phyloP scores from a whole-genome alignment of 768 basidiomycete species.

The Dictyophora rubrovolvata region DNA sequence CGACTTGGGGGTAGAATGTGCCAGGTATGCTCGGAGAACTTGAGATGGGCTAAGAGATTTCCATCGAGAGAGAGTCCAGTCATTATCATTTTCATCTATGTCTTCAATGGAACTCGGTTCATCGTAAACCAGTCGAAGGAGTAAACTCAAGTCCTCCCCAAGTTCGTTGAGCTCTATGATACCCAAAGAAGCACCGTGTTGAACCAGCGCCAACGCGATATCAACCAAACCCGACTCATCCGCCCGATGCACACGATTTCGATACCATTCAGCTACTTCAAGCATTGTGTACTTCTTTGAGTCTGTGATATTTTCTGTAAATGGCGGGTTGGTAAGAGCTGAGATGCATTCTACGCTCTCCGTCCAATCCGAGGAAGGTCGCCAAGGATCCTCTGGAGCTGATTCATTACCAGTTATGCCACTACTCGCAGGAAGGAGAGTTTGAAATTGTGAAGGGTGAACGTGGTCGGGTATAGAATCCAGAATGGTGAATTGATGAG shows the following conservation, averaged over 20 bases:
- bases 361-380: slow-evolving; percentile 47
- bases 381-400: slow-evolving; percentile 31
- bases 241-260: slow-evolving; percentile 32
- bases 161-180: slow-evolving; percentile 70
- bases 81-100: slow-evolving; percentile 27
- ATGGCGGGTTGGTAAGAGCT: slow-evolving; percentile 23
- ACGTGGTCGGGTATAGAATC: slow-evolving; percentile 66
- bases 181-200: slow-evolving; percentile 77
- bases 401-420: slow-evolving; percentile 34
- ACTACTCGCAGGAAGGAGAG: slow-evolving; percentile 57
- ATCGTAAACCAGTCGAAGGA: slow-evolving; percentile 84
- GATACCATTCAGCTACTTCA: slow-evolving; percentile 70
- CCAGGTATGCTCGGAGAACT: slow-evolving; percentile 67
- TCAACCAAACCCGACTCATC: slow-evolving; percentile 67
- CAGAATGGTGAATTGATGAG: slow-evolving; percentile 59
- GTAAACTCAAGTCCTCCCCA: slow-evolving; percentile 85
- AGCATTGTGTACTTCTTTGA: slow-evolving; percentile 21
- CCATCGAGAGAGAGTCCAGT: slow-evolving; percentile 77
- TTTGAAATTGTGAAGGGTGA: slow-evolving; percentile 49
- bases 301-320: neutral
- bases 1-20: slow-evolving; percentile 54
- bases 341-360: slow-evolving; percentile 37
- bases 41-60: slow-evolving; percentile 49
- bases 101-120: slow-evolving; percentile 36
- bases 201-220: slow-evolving; percentile 65